Base-by-base conservation (phyloP, 2,329 filamentous ascomycete species). In the Colletotrichum spaethianum region DNA sequence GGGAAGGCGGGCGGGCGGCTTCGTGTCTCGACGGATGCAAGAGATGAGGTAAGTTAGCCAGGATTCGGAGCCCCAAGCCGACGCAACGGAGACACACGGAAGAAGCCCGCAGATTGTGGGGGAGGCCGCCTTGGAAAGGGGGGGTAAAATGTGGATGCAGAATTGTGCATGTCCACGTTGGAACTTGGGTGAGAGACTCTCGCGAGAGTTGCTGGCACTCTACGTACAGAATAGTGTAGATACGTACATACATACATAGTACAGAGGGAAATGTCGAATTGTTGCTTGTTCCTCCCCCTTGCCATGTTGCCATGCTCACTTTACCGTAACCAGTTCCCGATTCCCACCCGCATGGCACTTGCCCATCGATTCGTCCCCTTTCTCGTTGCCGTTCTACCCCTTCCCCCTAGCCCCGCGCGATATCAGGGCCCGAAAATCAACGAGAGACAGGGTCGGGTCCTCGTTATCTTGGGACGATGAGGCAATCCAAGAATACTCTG, bases 391-490 rank as follows among this genome's bases (percentile, higher is more conserved):
- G 8, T n/a, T 40, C 11, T 6, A 7, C 23, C 16, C 14, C 55
- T 40, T 4, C 42, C 44, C 20, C 33, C 14, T 63, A 40, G 38
- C 57, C 59, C 56, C 56, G 52, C 64, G 59, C 64, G 52, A 59
- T 55, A 69, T 46, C 65, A 63, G 46, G 52, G 38, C 31, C 69
- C 53, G 65, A 63, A 48, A 57, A 63, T 28, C 31, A 48, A n/a
- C 31, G 12, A 48, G 42, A 26, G 59, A 46, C 68, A 57, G 42
- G 68, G 64, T 63, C 64, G 65, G 65, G 60, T 12, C 44, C 18
- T 59, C 44, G 40, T 69, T 64, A 72, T 72, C 69, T 72, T 69
- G 26, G 50, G 68, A 71, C 63, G 63, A 71, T 68, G 68, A 68
- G 63, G 57, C 68, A 71, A 71, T 63, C 63, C 68, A 56, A 67